Evolutionary conservation across 345 rosid species (phyloP), one percentile per base, ranked within the genome.

Genomic region (Sisymbrium irio): DNA sequence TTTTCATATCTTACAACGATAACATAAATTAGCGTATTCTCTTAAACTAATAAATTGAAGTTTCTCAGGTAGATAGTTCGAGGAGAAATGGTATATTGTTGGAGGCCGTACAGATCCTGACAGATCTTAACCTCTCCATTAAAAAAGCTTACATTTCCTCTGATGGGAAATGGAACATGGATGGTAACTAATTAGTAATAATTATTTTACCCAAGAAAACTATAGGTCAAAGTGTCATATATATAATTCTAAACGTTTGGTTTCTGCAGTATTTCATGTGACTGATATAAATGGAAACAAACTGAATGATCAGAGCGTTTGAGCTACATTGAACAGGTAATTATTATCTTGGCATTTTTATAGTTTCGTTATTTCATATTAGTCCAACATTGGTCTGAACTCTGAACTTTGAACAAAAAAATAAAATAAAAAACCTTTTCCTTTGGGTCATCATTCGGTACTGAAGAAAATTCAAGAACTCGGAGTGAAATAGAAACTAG

Each of bases 241-340:
- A 6, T 32, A 35, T 35, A 35, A 35, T 35, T 35, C 7, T 35
- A 35, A 3, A 35, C 9, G 37, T 35, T 35, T 22, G 22, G 22
- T 36, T 53, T 55, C 51, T 84, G 83, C 89, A 94, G 98, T 91
- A 77, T 94, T 91, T 65, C 93, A 94, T 74, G 98, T 94, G 79
- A 89, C 97, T 60, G 96, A 94, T 81, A 40, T 85, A n/a, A 78
- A 86, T 50, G 98, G 98, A 58, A 85, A 91, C 78, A 94, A 94
- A 67, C 69, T 94, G 45, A 88, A 91, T 7, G 96, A 89, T 61
- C 87, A 83, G 71, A 88, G 89, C 54, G 89, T 88, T 85, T 95
- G 42, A 85, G 70, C 71, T 91, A 85, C 84, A 91, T 95, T 15
- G 93, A 91, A 71, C 92, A 91, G 97, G 97, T 93, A 69, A 62